Conservation (phyloP, 1,139 yeast species). For the Pneumocystis canis region DNA sequence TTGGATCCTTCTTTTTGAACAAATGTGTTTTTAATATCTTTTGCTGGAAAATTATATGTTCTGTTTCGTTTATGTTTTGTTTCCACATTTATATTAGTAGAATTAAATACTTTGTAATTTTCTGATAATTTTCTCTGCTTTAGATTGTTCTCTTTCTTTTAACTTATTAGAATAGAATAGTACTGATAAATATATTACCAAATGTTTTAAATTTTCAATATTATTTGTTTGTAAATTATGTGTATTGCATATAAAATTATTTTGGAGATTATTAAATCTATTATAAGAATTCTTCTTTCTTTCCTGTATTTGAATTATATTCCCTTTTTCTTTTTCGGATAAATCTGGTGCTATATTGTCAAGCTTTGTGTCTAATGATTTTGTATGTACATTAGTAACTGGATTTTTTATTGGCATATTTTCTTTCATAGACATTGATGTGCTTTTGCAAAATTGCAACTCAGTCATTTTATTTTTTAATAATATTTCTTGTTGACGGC, state of each 20-base stretch:
- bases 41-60: background rate
- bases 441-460: background rate
- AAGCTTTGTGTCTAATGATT: background rate
- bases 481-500: conserved; percentile 3
- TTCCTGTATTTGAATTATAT: background rate
- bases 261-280: background rate
- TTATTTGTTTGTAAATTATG: background rate
- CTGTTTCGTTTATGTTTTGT: background rate
- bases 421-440: background rate
- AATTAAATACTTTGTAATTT: background rate
- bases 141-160: background rate
- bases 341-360: background rate
- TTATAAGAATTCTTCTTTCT: background rate
- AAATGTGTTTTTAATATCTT: background rate
- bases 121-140: background rate
- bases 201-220: background rate
- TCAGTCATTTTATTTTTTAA: background rate
- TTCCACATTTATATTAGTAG: background rate
- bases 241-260: background rate
- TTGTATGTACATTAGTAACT: background rate
- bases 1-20: background rate
- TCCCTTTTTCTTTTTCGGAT: background rate
- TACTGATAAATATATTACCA: background rate
- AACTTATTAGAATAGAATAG: background rate
- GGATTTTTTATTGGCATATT: background rate